Evolutionary conservation across 371 early-diverging fungal genomes (phyloP).

Genomic region (Lichtheimia corymbifera): DNA sequence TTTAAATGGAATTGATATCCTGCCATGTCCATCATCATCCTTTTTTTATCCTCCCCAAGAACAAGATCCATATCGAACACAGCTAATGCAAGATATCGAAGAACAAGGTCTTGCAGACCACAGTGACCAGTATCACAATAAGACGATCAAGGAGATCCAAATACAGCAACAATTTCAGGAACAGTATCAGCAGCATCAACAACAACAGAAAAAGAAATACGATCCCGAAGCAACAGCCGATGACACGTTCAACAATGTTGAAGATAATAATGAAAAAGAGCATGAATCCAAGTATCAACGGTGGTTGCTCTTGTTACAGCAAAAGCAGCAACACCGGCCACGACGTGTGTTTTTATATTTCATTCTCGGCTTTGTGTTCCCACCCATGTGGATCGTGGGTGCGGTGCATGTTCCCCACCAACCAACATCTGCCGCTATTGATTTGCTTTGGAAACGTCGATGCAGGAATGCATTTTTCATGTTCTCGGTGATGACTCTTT

Average conservation of each 20-base stretch:
- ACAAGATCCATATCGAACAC: constrained; percentile 2
- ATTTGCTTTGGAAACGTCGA: constrained; percentile 22
- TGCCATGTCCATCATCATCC: constrained; percentile 7
- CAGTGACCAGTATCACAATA: background rate
- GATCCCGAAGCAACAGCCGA: too few species aligned
- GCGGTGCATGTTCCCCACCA: constrained; percentile 20
- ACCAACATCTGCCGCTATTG: constrained; percentile 10
- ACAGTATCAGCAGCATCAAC: too few species aligned
- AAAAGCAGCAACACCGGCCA: background rate
- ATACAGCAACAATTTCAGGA: too few species aligned
- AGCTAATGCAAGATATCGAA: constrained; percentile 11
- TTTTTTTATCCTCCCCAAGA: constrained; percentile 1
- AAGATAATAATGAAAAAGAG: background rate
- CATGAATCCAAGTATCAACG: too few species aligned
- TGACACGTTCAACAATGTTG: too few species aligned
- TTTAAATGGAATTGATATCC: constrained; percentile 1
- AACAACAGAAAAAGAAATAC: too few species aligned
- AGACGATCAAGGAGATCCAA: background rate
- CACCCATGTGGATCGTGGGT: constrained; percentile 39
- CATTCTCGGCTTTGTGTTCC: constrained; percentile 35
- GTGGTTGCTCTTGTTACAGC: background rate
- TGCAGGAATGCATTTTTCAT: constrained; percentile 20
- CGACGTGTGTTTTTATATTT: constrained; percentile 29
- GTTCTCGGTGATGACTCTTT: constrained; percentile 8
- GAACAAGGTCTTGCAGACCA: constrained; percentile 7